Base-by-base conservation (phyloP, 306 rosid species). In the Malus orientalis region DNA sequence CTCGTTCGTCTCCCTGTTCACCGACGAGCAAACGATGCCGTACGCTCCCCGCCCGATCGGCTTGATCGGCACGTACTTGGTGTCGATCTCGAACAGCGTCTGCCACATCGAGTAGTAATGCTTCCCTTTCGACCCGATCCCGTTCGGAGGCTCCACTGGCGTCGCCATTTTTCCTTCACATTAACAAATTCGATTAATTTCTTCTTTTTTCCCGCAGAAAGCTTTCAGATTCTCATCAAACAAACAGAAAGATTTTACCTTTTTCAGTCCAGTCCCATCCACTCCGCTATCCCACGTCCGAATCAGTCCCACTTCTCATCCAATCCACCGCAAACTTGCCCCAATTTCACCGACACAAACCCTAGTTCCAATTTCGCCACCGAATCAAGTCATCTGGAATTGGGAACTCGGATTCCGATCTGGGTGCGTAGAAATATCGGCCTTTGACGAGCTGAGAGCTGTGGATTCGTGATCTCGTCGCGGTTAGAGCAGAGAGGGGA, bases 41-140 rank as follows among this genome's bases (percentile, higher is more conserved):
- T 93, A 93, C 0, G 98, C 93, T 38, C 98, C 98, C 25, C 97
- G 89, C 23, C 98, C 98, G 45, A 93, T 88, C 0, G 98, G 98
- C 86, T 93, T 93, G 74, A 93, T 93, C 23, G 98, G 98, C 25
- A 88, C 90, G 67, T 93, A 93, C 76, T 91, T 93, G 0, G 90
- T 90, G 63, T 93, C 98, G 73, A 93, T 87, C 89, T 93, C 98
- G 75, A 93, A 93, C 79, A 93, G 73, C 33, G 94, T 82, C 76
- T 91, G 92, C 98, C 98, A 93, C 96, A 93, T 93, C 72, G 97
- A 88, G 53, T 65, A 93, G 76, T 93, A 91, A 78, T 91, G 98
- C 86, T 91, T 93, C 18, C 98, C 98, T 62, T 79, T 80, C 11
- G 72, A 42, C 74, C 79, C 75, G 69, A 90, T 77, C 85, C 98